These are phyloP conservation scores for Trametes sanguinea DNA, from an alignment of 768 basidiomycete genomes.

Conservation along the genomic window DNA sequence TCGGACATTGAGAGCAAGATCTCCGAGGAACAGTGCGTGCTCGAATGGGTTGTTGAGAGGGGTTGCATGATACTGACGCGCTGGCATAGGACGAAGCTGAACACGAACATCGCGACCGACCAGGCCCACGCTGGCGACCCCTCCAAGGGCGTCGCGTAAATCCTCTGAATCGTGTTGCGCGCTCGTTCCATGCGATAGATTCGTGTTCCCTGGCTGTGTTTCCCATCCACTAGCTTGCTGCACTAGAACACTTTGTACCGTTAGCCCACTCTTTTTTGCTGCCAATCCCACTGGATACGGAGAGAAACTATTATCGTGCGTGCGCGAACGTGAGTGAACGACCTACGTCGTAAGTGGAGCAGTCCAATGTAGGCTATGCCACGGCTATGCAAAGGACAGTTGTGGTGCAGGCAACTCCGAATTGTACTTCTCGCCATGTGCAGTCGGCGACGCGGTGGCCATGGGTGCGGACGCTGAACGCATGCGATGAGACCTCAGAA, in stretches of 20 bases:
- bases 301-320: conserved; percentile 6
- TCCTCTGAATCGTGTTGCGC: background rate
- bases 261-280: conserved; percentile 18
- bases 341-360: too few species aligned
- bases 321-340: too few species aligned
- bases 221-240: conserved; percentile 7
- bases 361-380: too few species aligned
- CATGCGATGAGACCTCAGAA: too few species aligned
- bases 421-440: too few species aligned
- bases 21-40: conserved; percentile 32
- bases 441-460: too few species aligned
- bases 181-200: too few species aligned
- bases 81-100: conserved; percentile 35
- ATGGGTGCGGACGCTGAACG: too few species aligned
- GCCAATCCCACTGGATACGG: conserved; percentile 18
- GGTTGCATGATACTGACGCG: background rate
- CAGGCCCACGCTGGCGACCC: conserved; percentile 33
- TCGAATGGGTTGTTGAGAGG: background rate
- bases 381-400: too few species aligned
- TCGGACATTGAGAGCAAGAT: conserved; percentile 32
- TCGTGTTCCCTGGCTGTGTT: conserved; percentile 1
- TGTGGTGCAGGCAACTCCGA: too few species aligned
- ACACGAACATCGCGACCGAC: conserved; percentile 40
- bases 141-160: conserved; percentile 34
- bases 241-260: conserved; percentile 23